Evolutionary conservation across 345 rosid species (phyloP), one percentile per base, ranked within the genome.

Genomic region (Psidium friedrichsthalianum): DNA sequence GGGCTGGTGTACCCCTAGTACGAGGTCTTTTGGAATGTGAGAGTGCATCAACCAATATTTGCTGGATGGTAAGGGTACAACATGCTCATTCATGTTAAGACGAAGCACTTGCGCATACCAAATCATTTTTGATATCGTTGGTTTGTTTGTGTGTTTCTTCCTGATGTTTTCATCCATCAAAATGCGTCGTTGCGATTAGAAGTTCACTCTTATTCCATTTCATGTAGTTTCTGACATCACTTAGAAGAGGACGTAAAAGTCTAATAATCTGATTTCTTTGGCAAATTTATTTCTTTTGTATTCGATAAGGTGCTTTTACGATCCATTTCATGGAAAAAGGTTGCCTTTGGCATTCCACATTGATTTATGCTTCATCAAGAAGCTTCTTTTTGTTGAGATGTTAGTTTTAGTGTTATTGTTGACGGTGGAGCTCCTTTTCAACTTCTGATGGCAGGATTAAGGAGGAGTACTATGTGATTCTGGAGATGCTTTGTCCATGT

Each of bases 1-100:
- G 87, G 99, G 98, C 40, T 95, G 99, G 99, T 95, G 98, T 88
- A 87, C 88, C 27, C 27, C 95, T 96, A 86, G 93, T 94, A 24
- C 94, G 98, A 2, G 56, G 86, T 76, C 91, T 96, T 84, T 86
- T 92, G 85, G 96, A 94, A 84, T 90, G 86, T 21, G 98, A 93
- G 84, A 89, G 56, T 85, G 83, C 56, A 18, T 81, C 83, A 94
- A 91, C 83, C 94, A 90, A 47, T 85, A 88, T 83, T 85, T 86
- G 27, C 74, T 94, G 86, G 89, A 90, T 86, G 99, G 98, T 95
- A 89, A 89, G 82, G 42, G 25, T 36, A 36, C 47, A 18, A 2
- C 25, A 4, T 69, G 47, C 80, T 5, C 80, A 69, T 18, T 69
- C 21, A 21, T 69, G 78, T 69, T 69, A 69, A 69, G 25, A 18